Evolutionary conservation across 2,329 filamentous ascomycete genomes (phyloP), one percentile per base, ranked within the genome.

Genomic region (Exophiala sp.): DNA sequence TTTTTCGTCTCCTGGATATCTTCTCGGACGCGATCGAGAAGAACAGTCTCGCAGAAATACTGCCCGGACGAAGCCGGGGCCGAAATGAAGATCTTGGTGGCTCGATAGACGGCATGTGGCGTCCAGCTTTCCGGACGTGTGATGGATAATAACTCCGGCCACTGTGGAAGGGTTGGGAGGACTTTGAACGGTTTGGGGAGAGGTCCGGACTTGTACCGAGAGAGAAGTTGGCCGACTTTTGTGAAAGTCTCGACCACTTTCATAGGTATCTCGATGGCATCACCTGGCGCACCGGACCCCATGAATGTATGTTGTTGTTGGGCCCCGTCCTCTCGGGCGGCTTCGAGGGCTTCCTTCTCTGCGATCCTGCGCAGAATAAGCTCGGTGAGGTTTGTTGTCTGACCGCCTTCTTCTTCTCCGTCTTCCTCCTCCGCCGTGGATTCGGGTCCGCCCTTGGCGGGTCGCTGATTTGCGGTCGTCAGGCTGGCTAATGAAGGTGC

Each of bases 171-270:
- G 0, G 89, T 90, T 2, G 93, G 93, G 7, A 98, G 78, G 58
- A 97, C 89, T 70, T 97, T 97, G 77, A 98, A 95, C 0, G 91
- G 91, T 70, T 98, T 98, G 16, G 93, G 93, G 24, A 98, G 78
- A 59, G 91, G 91, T n/a, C 93, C 93, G 11, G 86, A 91, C 70
- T 95, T 95, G 74, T 95, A 97, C 58, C 91, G 82, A 21, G 88
- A 89, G 52, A 98, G 78, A 53, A 97, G 85, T 59, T 90, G 76
- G 53, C 90, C 91, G 60, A 95, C 83, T 72, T 83, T 88, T 43
- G 38, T 56, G 35, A 52, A 42, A 13, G 95, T 91, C 65, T 97
- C 91, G 13, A 96, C 78, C 11, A 96, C 89, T 70, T 95, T 96
- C 37, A 84, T 84, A 2, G 89, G 89, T 44, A 98, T 75, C 65